phyloP scores from a whole-genome alignment of 768 basidiomycete species.

The Collybia mongolica region DNA sequence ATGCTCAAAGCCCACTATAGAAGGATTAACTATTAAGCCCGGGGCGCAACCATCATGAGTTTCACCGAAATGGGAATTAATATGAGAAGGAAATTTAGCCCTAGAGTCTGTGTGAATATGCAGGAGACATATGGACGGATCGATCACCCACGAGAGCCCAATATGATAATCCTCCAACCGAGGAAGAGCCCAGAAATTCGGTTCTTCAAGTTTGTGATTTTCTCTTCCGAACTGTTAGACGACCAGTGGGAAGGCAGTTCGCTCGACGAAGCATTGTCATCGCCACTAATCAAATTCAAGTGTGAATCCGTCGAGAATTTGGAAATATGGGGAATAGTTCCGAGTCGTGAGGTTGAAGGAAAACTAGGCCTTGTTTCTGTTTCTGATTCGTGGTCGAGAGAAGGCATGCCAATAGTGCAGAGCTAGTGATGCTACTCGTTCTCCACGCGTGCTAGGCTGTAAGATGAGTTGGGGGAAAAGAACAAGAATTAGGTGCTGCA shows the following conservation, averaged over 20 bases:
- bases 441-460: too few species aligned
- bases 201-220: neutral
- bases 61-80: constrained; percentile 70
- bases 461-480: too few species aligned
- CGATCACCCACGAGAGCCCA: constrained; percentile 52
- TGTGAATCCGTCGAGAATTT: neutral
- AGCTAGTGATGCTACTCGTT: too few species aligned
- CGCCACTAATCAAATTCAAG: neutral
- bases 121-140: neutral
- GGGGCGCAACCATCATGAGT: constrained; percentile 3
- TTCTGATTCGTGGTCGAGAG: too few species aligned
- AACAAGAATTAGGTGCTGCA: too few species aligned
- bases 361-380: too few species aligned
- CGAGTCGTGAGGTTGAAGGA: neutral
- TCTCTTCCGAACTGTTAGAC: neutral
- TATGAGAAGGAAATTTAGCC: constrained; percentile 68
- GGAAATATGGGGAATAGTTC: neutral
- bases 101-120: constrained; percentile 28
- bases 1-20: constrained; percentile 56
- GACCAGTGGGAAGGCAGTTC: constrained; percentile 13
- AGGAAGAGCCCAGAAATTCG: constrained; percentile 8
- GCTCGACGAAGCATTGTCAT: constrained; percentile 4
- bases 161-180: constrained; percentile 55
- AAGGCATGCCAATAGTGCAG: neutral
- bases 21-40: neutral